Conservation (phyloP, 129 eudicot genomes). For the Artemisia argyi region DNA sequence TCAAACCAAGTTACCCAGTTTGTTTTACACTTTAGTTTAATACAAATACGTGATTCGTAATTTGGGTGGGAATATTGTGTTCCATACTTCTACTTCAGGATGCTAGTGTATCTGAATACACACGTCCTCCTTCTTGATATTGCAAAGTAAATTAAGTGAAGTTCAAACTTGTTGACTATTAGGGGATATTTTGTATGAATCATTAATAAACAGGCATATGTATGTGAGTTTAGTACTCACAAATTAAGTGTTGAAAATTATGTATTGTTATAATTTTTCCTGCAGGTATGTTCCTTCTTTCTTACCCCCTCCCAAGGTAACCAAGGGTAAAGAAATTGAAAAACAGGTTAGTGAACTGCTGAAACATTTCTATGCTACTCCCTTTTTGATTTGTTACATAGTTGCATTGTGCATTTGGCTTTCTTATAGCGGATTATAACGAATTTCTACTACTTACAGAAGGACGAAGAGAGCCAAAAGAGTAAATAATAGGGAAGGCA, state of each 20-base stretch:
- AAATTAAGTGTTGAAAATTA: not conserved
- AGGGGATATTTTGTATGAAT: constrained; percentile 9
- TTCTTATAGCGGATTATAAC: constrained; percentile 7
- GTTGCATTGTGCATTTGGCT: not conserved
- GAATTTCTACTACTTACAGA: not conserved
- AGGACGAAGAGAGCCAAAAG: too few relatives aligned
- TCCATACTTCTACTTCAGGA: not conserved
- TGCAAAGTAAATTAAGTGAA: not conserved
- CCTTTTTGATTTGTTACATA: constrained; percentile 6
- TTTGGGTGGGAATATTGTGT: not conserved
- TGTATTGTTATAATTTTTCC: too few relatives aligned
- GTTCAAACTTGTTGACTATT: not conserved
- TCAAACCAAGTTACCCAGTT: not conserved
- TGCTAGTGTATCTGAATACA: not conserved
- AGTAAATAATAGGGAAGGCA: too few relatives aligned
- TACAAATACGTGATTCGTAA: not conserved
- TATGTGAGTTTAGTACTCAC: not conserved
- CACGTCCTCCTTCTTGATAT: not conserved
- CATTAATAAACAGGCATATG: constrained; percentile 17
- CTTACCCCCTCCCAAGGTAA: too few relatives aligned
- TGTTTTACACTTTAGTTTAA: not conserved
- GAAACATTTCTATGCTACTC: constrained; percentile 10
- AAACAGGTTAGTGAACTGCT: constrained; percentile 53
- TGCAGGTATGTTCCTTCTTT: too few relatives aligned
- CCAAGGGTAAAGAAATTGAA: constrained; percentile 59